Evolutionary conservation across 257 asterid genomes (phyloP), one percentile per base, ranked within the genome.

Genomic region (Solanum phureja): DNA sequence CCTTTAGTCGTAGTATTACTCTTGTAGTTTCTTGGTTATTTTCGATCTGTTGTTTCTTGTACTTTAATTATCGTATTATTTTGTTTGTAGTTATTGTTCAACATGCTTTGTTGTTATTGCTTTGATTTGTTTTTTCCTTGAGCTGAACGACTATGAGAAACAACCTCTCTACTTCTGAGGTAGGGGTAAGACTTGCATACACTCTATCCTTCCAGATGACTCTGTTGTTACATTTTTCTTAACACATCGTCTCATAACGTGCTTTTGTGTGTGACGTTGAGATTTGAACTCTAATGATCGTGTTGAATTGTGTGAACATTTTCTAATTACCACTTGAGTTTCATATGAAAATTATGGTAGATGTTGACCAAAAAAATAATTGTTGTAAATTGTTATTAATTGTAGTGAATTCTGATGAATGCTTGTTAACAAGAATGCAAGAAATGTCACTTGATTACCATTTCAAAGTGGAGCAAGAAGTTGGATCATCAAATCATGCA

Each of bases 391-490:
- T 44, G 18, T 44, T 44, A 44, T n/a, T 23, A 23, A 62, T n/a
- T 62, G 71, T 91, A 93, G 94, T 93, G 0, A 94, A 93, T 84
- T 93, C 96, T 44, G 94, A 94, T 89, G 96, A 93, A 81, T 93
- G 98, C 87, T 88, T 95, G 89, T 90, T 94, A 95, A 94, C 98
- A 64, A 91, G 95, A 60, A 90, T 94, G 91, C 96, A 93, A 89
- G 95, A 93, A 84, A 94, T 93, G 96, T 92, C 98, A 29, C 79
- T 93, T n/a, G 93, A 93, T 87, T 94, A 93, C 84, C 96, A 93
- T 88, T 93, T 94, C 88, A 90, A 76, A 79, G 95, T 93, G 88
- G 98, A 94, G 88, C 94, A 94, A 91, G 98, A 94, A 93, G 95
- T 92, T 37, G 98, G 96, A 42, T 92, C 95, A 58, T 87, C 92